Evolutionary conservation across 2,329 filamentous ascomycete genomes (phyloP), one percentile per base, ranked within the genome.

Genomic region (Nannizzia gypsea): DNA sequence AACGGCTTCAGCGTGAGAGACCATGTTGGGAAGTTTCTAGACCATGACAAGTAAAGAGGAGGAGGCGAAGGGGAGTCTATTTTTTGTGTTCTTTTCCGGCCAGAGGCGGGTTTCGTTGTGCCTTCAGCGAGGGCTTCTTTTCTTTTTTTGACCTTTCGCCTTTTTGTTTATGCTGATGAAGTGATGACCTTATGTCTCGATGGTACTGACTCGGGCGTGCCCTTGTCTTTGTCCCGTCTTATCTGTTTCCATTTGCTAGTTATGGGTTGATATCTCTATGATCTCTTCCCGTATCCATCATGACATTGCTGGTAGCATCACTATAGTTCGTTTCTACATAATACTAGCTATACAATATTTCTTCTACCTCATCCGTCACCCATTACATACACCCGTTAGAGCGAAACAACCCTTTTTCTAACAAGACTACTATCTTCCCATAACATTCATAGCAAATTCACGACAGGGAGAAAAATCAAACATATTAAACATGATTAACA

Each of bases 1-100:
- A 73, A 73, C 20, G 75, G 76, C 1, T 76, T 79, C 65, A 78
- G 75, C 64, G 67, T 80, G 3, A 72, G 72, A 3, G 74, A 77
- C 36, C 75, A 72, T 42, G 68, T 75, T 20, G 71, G 72, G 36
- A 71, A 69, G 61, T 44, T 75, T n/a, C 67, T 66, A 55, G 62
- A 54, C 15, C 59, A 64, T 52, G 60, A 65, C 15, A 68, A 68
- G 3, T 31, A 24, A 6, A 57, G 9, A 36, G 13, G 31, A 11
- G 31, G 13, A 2, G 31, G 2, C 9, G 31, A n/a, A n/a, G 31
- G 28, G 28, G 3, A 31, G 2, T n/a, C n/a, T n/a, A 11, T 13
- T 13, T 34, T 34, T 4, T 36, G 9, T 11, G 9, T 36, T 36
- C n/a, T n/a, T n/a, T n/a, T n/a, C n/a, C n/a, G n/a, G 31, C 3